phyloP scores from a whole-genome alignment of 257 asterid genomes.

The Gardenia jasminoides region DNA sequence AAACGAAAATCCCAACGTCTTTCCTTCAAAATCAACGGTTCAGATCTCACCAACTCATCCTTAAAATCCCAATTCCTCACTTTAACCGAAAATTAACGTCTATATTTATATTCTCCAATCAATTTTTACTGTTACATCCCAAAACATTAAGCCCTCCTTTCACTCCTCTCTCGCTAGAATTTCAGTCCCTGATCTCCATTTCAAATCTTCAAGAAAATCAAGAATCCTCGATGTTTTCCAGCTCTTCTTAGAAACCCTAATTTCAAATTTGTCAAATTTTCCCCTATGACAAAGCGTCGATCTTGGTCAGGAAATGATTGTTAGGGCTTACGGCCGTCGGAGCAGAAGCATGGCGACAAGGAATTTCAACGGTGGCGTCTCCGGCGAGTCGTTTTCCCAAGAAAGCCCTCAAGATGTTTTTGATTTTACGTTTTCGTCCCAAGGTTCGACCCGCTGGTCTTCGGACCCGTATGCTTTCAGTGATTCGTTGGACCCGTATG shows the following conservation, averaged over 20 bases:
- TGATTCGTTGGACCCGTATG: constrained; percentile 36
- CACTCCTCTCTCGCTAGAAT: background rate
- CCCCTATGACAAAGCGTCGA: background rate
- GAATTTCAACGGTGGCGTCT: constrained; percentile 45
- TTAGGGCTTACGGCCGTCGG: constrained; percentile 63
- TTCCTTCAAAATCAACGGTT: constrained; percentile 17
- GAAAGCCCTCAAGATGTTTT: constrained; percentile 57
- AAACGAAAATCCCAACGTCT: constrained; percentile 20
- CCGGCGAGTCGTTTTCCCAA: constrained; percentile 38
- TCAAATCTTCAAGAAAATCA: constrained; percentile 12
- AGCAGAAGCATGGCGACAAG: constrained; percentile 46
- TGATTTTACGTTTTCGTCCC: constrained; percentile 55
- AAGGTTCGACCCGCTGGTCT: constrained; percentile 48
- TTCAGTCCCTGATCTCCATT: constrained; percentile 22
- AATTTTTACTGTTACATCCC: background rate
- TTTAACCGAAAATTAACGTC: background rate
- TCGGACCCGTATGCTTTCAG: constrained; percentile 17
- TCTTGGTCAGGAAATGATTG: constrained; percentile 32
- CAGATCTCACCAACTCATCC: constrained; percentile 11
- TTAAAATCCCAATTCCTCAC: background rate
- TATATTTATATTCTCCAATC: background rate
- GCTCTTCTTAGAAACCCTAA: constrained; percentile 16
- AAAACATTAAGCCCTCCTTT: background rate
- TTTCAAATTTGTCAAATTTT: background rate
- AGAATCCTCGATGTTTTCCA: background rate